Conservation (phyloP, 2,329 filamentous ascomycete species). For the Diaporthe caulivora region DNA sequence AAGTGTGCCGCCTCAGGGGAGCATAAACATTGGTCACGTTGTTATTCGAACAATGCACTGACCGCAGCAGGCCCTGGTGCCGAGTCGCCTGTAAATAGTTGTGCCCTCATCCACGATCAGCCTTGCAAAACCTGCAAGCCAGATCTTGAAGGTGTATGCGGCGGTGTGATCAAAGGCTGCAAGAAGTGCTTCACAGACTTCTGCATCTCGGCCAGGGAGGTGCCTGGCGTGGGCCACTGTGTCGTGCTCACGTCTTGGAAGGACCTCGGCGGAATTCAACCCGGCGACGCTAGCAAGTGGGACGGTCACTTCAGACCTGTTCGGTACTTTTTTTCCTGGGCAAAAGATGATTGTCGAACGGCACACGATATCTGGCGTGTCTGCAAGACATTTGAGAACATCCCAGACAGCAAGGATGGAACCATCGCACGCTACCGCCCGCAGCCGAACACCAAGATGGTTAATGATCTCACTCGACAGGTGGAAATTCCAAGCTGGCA, state of each 20-base stretch:
- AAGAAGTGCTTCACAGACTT: slow-evolving; percentile 7
- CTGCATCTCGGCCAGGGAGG: neutral
- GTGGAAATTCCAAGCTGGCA: neutral
- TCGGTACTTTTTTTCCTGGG: too few species aligned
- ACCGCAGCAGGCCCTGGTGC: too few species aligned
- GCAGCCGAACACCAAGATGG: neutral
- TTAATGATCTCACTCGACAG: neutral
- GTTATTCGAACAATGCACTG: neutral
- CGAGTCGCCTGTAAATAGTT: neutral
- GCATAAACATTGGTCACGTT: accelerated
- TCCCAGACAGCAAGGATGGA: neutral
- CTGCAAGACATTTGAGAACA: neutral
- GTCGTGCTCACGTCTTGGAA: slow-evolving; percentile 31
- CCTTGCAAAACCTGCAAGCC: neutral
- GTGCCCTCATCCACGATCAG: slow-evolving; percentile 4
- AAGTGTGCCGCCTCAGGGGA: neutral
- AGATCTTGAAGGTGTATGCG: neutral
- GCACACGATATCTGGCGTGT: neutral
- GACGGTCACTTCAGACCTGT: neutral
- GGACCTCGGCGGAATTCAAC: slow-evolving; percentile 17
- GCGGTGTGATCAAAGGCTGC: slow-evolving; percentile 3
- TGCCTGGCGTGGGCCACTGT: neutral
- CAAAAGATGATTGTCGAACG: neutral
- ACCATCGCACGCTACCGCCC: neutral
- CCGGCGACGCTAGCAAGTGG: slow-evolving; percentile 9